These are phyloP conservation scores for Epichloe gansuensis DNA, from an alignment of 2,329 filamentous ascomycete genomes.

Conservation along the genomic window DNA sequence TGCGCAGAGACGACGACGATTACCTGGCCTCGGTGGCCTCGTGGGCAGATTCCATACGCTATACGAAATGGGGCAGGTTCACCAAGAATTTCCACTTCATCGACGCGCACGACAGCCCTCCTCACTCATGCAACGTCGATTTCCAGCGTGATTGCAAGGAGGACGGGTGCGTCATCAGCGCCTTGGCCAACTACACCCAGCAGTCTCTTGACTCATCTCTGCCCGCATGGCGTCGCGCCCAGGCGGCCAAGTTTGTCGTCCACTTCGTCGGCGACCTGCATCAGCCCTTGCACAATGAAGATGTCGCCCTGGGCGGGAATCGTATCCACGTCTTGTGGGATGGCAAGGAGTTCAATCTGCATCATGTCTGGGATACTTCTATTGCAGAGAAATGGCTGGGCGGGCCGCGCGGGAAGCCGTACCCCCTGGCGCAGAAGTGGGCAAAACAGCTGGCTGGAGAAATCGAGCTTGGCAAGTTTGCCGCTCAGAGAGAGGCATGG, in stretches of 20 bases:
- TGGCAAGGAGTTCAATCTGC: conserved; percentile 46
- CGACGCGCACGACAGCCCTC: conserved; percentile 52
- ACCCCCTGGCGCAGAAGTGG: conserved; percentile 39
- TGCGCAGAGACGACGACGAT: conserved; percentile 39
- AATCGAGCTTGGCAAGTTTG: conserved; percentile 44
- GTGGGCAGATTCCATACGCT: conserved; percentile 55
- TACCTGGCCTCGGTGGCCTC: conserved; percentile 52
- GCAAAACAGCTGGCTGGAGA: conserved; percentile 40
- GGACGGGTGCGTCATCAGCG: conserved; percentile 48
- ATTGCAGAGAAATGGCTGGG: conserved; percentile 55
- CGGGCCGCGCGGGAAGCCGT: conserved; percentile 35
- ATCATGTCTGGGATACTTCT: conserved; percentile 60
- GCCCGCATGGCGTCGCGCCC: conserved; percentile 31
- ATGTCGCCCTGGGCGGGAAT: conserved; percentile 54
- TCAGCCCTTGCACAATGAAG: conserved; percentile 54
- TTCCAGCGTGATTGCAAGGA: conserved; percentile 48
- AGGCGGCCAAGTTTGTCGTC: conserved; percentile 53
- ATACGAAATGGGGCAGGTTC: conserved; percentile 49
- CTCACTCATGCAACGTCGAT: conserved; percentile 42
- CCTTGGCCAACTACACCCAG: conserved; percentile 47
- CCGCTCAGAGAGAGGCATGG: conserved; percentile 38
- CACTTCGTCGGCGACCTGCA: conserved; percentile 61
- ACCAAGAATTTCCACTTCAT: conserved; percentile 55
- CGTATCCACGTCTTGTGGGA: conserved; percentile 52
- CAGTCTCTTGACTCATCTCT: conserved; percentile 36